Conservation (phyloP, 1,139 yeast genomes). For the Pichia sp. region DNA sequence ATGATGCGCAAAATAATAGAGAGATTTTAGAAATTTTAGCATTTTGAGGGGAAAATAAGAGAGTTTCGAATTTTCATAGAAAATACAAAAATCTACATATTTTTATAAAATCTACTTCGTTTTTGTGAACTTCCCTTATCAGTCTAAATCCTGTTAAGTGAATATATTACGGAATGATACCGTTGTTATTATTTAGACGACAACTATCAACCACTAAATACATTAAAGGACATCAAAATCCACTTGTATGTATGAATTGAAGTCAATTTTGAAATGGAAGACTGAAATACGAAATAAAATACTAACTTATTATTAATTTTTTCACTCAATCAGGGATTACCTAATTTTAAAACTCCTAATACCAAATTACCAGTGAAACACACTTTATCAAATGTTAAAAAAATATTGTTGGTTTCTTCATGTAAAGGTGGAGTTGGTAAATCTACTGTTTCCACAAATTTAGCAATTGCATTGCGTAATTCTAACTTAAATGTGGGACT, state of each 20-base stretch:
- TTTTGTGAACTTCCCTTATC: no score
- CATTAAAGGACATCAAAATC: not conserved
- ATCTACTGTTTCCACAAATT: slow-evolving; percentile 55
- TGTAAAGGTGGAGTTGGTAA: slow-evolving; percentile 47
- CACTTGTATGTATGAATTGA: not conserved
- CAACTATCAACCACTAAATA: not conserved
- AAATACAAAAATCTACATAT: no score
- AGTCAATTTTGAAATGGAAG: no score
- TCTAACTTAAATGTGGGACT: slow-evolving; percentile 60
- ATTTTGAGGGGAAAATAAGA: no score
- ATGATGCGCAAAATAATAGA: no score
- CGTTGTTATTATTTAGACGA: not conserved
- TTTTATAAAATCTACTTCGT: no score
- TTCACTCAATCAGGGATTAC: slow-evolving; percentile 38
- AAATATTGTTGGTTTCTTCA: slow-evolving; percentile 64
- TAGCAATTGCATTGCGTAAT: slow-evolving; percentile 56
- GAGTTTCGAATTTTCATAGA: no score
- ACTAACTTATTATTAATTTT: not conserved
- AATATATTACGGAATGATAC: not conserved
- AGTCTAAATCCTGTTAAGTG: no score
- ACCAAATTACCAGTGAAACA: slow-evolving; percentile 52
- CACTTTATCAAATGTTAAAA: slow-evolving; percentile 53
- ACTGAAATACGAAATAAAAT: not conserved
- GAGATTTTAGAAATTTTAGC: no score
- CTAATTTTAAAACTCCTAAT: slow-evolving; percentile 39